These are phyloP conservation scores for Botryotinia convoluta DNA, from an alignment of 2,329 filamentous ascomycete genomes.

Conservation along the genomic window DNA sequence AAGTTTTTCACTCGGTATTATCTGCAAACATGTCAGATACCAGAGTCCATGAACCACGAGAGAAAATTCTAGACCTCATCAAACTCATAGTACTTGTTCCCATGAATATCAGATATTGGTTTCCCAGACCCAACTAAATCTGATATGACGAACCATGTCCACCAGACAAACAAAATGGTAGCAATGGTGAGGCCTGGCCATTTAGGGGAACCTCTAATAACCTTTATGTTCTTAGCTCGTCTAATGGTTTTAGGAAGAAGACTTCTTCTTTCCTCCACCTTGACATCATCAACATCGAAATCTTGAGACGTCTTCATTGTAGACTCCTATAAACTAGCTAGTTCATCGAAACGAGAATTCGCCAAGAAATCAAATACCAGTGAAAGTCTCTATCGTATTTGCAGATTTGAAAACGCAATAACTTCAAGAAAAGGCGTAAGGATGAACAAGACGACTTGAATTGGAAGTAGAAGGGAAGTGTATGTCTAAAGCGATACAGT, in stretches of 20 bases:
- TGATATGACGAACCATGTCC: conserved; percentile 16
- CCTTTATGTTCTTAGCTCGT: background rate
- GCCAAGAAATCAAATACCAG: background rate
- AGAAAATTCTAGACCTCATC: background rate
- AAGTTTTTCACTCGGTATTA: conserved; percentile 46
- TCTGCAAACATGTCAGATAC: conserved; percentile 34
- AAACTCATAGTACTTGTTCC: conserved; percentile 9
- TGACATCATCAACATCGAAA: conserved; percentile 16
- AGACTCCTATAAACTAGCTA: background rate
- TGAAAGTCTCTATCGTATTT: background rate
- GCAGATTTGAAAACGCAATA: background rate
- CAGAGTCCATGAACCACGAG: background rate
- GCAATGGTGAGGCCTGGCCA: conserved; percentile 18
- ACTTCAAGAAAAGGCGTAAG: background rate
- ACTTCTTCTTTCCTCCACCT: conserved; percentile 14
- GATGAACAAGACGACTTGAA: background rate
- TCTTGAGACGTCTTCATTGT: conserved; percentile 8
- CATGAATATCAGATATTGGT: background rate
- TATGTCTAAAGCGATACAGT: background rate
- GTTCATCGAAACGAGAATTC: background rate
- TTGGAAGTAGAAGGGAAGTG: background rate
- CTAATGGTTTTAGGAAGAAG: conserved; percentile 13
- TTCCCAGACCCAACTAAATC: background rate
- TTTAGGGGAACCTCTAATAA: background rate
- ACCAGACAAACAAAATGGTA: conserved; percentile 19